Evolutionary conservation across 495 filamentous ascomycete genomes (phyloP).

Genomic region (Penicillium manginii): DNA sequence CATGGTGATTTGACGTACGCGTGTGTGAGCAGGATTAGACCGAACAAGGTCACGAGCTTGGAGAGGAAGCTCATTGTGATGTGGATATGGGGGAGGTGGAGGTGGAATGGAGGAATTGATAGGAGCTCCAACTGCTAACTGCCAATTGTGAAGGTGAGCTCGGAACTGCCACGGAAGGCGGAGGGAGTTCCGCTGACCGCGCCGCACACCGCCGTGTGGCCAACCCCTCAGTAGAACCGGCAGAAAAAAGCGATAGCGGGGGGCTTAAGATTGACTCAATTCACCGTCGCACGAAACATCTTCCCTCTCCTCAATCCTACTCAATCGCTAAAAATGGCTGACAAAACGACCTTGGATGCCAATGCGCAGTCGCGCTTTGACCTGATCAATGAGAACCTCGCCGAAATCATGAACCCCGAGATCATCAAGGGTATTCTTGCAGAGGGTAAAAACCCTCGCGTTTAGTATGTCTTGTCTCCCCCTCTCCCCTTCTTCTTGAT

Average conservation of each 20-base stretch:
- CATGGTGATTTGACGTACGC: slow-evolving; percentile 57
- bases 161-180: no score
- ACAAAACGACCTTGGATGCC: neutral
- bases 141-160: no score
- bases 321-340: neutral
- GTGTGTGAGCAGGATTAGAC: slow-evolving; percentile 69
- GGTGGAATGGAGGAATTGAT: no score
- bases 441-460: slow-evolving; percentile 67
- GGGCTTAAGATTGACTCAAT: no score
- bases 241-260: no score
- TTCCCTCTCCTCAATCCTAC: neutral
- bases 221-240: no score
- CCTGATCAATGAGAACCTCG: slow-evolving; percentile 73
- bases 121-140: no score
- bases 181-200: no score
- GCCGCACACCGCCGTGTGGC: no score
- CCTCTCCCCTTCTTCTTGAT: neutral
- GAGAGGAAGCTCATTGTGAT: slow-evolving; percentile 66
- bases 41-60: slow-evolving; percentile 63
- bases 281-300: no score
- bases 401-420: slow-evolving; percentile 84
- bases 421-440: slow-evolving; percentile 77
- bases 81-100: no score
- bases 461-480: slow-evolving; percentile 72
- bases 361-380: neutral